These are phyloP conservation scores for Backusella mclennaniae DNA, from an alignment of 192 early-diverging fungal genomes.

Conservation along the genomic window DNA sequence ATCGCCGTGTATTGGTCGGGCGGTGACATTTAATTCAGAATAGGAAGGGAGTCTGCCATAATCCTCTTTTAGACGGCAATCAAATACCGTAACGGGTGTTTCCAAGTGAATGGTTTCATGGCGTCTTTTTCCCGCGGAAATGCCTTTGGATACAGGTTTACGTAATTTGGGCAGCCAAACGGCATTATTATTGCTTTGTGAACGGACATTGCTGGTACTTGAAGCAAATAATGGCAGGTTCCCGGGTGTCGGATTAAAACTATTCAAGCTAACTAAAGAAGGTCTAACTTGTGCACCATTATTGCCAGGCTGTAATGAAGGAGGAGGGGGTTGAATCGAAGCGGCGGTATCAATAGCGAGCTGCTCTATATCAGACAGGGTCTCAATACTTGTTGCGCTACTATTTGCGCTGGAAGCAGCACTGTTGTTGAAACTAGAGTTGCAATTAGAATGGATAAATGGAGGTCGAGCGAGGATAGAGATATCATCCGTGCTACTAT, in stretches of 20 bases:
- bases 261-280: background rate
- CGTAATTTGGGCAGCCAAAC: background rate
- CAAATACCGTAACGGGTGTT: constrained; percentile 23
- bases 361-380: background rate
- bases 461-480: background rate
- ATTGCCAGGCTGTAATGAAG: background rate
- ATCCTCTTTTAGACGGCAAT: constrained; percentile 33
- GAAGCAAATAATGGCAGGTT: background rate
- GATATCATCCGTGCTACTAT: background rate
- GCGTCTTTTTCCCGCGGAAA: background rate
- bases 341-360: background rate
- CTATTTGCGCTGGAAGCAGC: background rate
- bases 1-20: background rate
- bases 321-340: background rate
- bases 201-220: background rate
- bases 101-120: constrained; percentile 10
- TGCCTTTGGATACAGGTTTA: background rate
- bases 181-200: background rate
- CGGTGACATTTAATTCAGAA: constrained; percentile 19
- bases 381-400: background rate
- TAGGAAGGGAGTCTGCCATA: constrained; percentile 30
- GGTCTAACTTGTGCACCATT: background rate
- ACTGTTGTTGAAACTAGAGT: background rate
- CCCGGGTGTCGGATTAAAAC: background rate
- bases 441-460: background rate